Evolutionary conservation across 2,329 filamentous ascomycete species (phyloP).

Genomic region (Cercospora nicotianae): DNA sequence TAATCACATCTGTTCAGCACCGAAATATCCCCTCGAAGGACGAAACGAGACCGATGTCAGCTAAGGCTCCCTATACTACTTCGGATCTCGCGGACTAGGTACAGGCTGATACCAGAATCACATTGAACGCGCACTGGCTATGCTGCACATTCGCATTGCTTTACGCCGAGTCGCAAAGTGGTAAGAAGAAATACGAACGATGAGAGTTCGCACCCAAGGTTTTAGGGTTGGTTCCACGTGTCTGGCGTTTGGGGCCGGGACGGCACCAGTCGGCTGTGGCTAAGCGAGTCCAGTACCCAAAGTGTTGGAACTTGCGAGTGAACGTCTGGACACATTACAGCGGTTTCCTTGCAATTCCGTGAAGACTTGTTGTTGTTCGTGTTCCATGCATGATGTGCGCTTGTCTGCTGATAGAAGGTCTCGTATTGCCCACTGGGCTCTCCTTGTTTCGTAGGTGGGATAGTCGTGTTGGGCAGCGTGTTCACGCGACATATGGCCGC

Average conservation of each 20-base stretch:
- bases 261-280: background rate
- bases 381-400: background rate
- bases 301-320: constrained; percentile 1
- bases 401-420: background rate
- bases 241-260: background rate
- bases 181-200: no score
- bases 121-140: no score
- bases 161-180: no score
- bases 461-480: background rate
- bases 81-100: background rate
- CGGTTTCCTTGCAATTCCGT: background rate
- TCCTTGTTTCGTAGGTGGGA: background rate
- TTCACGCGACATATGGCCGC: constrained; percentile 1
- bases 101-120: background rate
- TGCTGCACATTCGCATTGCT: no score
- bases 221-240: background rate
- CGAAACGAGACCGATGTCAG: background rate
- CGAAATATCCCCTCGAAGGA: background rate
- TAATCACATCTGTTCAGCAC: no score
- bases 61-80: background rate
- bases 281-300: constrained; percentile 2
- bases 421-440: background rate
- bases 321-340: background rate
- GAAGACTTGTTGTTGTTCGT: background rate
- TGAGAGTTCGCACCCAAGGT: background rate